Base-by-base conservation (phyloP, 1,139 yeast species). In the Hemisphaericaspora xylofermentans region DNA sequence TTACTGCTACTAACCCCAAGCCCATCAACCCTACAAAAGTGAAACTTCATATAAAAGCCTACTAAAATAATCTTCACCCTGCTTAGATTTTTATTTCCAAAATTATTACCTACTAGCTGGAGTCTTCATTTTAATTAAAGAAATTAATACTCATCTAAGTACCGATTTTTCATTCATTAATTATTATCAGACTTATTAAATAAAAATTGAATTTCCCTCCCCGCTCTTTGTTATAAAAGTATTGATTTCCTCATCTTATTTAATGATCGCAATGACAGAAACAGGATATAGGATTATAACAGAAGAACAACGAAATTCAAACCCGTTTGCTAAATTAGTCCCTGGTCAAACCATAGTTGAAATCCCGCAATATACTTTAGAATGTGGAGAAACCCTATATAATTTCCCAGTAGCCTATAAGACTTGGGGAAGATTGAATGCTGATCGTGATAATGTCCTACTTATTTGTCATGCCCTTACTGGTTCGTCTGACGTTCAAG, bases 391-490 rank as follows among this genome's bases (percentile, higher is more conserved):
- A 45, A 67, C 74, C 1, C 66, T 93, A 28, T 61, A 58, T 39
- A 71, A 87, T 33, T 88, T 89, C 36, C 98, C 97, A 0, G 88
- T 93, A 16, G 98, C 98, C 3, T 93, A 87, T 66, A 93, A 93
- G 62, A 85, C 96, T 0, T 93, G 98, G 97, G 98, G 98, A 3
- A 71, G 75, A 43, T 70, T 91, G 39, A 88, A 88, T 56, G 76
- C 68, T 8, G 67, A 64, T 5, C 78, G 74, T 7, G 82, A 83
- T 52, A 93, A 93, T 58, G 91, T 83, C 44, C 68, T 93, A 67
- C 81, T 93, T 25, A 86, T 93, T 15, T 88, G 96, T 54, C 98
- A 93, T 67, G 98, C 98, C 0, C 71, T 93, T 45, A 89, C 98
- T 0, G 98, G 98, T 0, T 88, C 96, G 0, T 78, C 96, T 0